Evolutionary conservation across 108 stramenopile species (phyloP).

Genomic region (Bacterosira constricta): DNA sequence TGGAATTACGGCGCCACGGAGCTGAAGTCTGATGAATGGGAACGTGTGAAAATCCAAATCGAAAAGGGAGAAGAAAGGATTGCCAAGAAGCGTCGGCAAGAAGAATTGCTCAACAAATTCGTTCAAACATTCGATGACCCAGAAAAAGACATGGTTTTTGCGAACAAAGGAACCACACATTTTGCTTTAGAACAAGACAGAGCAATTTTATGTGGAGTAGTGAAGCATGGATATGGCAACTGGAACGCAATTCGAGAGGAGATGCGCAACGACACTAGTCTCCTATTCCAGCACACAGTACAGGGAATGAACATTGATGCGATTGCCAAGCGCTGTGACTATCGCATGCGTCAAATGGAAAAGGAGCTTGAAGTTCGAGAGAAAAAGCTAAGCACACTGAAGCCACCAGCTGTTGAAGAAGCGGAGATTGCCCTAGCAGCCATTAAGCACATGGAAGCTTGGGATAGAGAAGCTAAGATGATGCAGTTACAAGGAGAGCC

Average conservation of each 20-base stretch:
- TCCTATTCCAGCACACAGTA: conserved; percentile 85
- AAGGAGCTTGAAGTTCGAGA: conserved; percentile 85
- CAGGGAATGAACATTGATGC: conserved; percentile 87
- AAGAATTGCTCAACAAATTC: conserved; percentile 71
- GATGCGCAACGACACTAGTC: conserved; percentile 60
- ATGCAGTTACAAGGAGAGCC: conserved; percentile 64
- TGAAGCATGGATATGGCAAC: conserved; percentile 87
- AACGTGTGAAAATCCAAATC: conserved; percentile 81
- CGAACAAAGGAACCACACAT: conserved; percentile 88
- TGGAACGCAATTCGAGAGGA: conserved; percentile 86
- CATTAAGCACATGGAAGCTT: conserved; percentile 76
- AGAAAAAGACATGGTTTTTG: conserved; percentile 84
- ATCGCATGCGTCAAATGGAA: conserved; percentile 91
- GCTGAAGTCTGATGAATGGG: conserved; percentile 84
- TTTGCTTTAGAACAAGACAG: conserved; percentile 89
- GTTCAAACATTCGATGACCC: conserved; percentile 83
- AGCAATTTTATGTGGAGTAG: conserved; percentile 83
- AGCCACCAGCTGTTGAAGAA: conserved; percentile 68
- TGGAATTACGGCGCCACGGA: conserved; percentile 73
- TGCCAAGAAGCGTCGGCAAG: conserved; percentile 69
- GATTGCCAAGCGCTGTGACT: conserved; percentile 87
- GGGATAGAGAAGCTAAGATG: conserved; percentile 70
- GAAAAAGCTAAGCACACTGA: conserved; percentile 70
- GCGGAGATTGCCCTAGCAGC: conserved; percentile 80
- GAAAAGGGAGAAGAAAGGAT: conserved; percentile 86